Evolutionary conservation across 164 flowering plant genomes (phyloP).

Genomic region (Vitis labrusca): DNA sequence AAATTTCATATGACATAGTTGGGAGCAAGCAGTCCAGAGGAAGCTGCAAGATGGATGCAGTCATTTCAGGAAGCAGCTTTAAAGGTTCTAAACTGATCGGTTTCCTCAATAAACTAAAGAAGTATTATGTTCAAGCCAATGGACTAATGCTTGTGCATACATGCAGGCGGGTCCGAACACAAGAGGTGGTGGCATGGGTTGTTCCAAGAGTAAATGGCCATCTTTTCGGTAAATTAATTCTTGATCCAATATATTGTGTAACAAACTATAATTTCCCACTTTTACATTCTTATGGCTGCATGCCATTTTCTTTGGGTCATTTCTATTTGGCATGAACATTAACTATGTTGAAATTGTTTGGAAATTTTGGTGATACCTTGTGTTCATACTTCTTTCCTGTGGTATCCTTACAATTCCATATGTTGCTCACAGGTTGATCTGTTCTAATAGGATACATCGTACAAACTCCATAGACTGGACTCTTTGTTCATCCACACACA

Average conservation of each 20-base stretch:
- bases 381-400: background rate
- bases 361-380: too few species aligned
- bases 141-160: slow-evolving; percentile 4
- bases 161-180: slow-evolving; percentile 45
- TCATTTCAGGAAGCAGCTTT: slow-evolving; percentile 63
- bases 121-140: background rate
- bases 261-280: background rate
- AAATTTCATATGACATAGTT: slow-evolving; percentile 38
- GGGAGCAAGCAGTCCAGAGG: slow-evolving; percentile 88
- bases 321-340: background rate
- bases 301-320: background rate
- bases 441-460: slow-evolving; percentile 31
- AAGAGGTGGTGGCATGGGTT: slow-evolving; percentile 22
- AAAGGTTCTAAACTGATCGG: slow-evolving; percentile 43
- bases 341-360: background rate
- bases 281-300: too few species aligned
- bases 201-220: slow-evolving; percentile 53
- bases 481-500: slow-evolving; percentile 41
- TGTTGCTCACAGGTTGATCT: slow-evolving; percentile 38
- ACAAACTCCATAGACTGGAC: slow-evolving; percentile 64
- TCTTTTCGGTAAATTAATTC: slow-evolving; percentile 53
- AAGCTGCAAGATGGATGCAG: slow-evolving; percentile 87
- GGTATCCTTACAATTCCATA: slow-evolving; percentile 5
- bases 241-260: background rate
- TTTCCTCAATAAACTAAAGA: background rate